phyloP scores from a whole-genome alignment of 306 rosid species.

The Spatholobus suberectus region DNA sequence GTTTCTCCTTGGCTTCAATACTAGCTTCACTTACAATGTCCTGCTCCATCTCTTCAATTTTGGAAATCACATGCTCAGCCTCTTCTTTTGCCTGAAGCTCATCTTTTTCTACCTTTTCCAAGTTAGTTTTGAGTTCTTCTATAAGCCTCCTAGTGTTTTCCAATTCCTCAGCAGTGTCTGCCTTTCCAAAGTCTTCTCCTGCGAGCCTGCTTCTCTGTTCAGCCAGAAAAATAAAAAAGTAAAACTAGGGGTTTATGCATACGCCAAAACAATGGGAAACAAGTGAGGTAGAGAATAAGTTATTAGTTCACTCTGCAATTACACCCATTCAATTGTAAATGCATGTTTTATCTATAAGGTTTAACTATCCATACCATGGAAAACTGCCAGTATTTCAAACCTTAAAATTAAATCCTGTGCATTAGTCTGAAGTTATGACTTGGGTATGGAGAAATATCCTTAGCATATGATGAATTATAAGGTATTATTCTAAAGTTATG shows the following conservation, averaged over 20 bases:
- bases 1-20: constrained; percentile 80
- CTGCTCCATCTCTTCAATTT: constrained; percentile 90
- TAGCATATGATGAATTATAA: neutral
- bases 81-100: constrained; percentile 75
- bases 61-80: constrained; percentile 65
- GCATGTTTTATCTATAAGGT: neutral
- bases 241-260: neutral
- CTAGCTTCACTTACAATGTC: constrained; percentile 85
- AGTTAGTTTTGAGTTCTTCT: constrained; percentile 68
- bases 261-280: neutral
- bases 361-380: neutral
- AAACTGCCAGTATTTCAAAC: neutral
- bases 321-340: neutral
- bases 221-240: constrained; percentile 28
- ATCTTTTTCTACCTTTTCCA: constrained; percentile 76
- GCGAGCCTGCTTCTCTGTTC: constrained; percentile 72
- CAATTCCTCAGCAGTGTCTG: constrained; percentile 77
- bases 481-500: neutral
- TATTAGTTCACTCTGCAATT: neutral
- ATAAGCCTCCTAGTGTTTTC: constrained; percentile 74
- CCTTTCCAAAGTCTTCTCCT: constrained; percentile 69
- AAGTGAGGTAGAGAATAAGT: neutral
- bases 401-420: neutral
- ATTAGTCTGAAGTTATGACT: neutral
- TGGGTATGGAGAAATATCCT: neutral